Evolutionary conservation across 2,329 filamentous ascomycete genomes (phyloP), one percentile per base, ranked within the genome.

Genomic region (Rhynchosporium agropyri): DNA sequence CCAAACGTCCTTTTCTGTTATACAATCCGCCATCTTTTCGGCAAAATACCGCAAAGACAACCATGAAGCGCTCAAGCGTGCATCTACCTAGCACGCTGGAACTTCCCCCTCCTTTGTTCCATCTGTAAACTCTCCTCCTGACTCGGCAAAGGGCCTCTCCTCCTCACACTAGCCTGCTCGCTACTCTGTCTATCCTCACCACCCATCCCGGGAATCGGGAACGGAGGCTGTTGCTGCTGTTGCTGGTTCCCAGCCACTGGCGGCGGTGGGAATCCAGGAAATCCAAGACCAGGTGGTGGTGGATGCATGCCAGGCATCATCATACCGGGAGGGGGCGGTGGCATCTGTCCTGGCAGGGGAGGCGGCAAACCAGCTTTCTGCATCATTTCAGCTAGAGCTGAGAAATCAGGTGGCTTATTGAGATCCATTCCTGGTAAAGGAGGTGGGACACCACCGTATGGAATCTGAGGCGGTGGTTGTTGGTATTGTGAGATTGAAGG

Each of bases 81-180:
- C 36, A 15, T 3, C 29, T 69, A 74, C 58, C 73, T 71, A 15
- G 72, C 67, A 40, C 83, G 76, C 15, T 84, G 88, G 70, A 86
- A 88, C 66, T 87, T 81, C 3, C 85, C 85, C 60, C 80, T 80
- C 61, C 83, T 83, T 80, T 94, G 91, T 76, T 94, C 90, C 75
- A 89, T 85, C 69, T 88, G 84, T 69, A 96, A 77, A 69, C 90
- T 93, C 74, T 95, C 92, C 73, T 90, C 86, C 76, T 96, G 92
- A 73, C 90, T 93, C 0, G 92, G 92, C 49, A 96, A 77, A 8
- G 90, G 91, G 5, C 84, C 90, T 65, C 88, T 79, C 68, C 79
- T 81, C 64, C 89, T 82, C 20, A 86, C 74, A 51, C 74, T 26
- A 9, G 51, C 42, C 40, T 50, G 60, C 33, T 50, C 53, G 45